phyloP scores from a whole-genome alignment of 176 grass and related monocot genomes.

The Oryza rufipogon region DNA sequence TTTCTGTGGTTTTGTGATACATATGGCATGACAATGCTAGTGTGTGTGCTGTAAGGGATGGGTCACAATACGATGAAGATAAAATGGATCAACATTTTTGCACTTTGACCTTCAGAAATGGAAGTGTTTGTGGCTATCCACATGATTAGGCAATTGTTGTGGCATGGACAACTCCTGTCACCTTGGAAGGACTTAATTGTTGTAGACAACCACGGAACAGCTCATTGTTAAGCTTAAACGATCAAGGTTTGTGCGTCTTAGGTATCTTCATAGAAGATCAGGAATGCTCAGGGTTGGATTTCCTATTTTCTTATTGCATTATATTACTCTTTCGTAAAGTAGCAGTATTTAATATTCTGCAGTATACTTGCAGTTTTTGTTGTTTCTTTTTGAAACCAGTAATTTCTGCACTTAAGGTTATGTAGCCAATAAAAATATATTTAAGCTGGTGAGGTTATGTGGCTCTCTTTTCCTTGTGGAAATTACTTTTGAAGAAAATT shows the following conservation, averaged over 20 bases:
- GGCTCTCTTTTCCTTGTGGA: constrained; percentile 13
- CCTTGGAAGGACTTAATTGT: constrained; percentile 19
- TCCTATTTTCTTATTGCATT: constrained; percentile 25
- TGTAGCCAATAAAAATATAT: constrained; percentile 10
- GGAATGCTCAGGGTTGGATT: background rate
- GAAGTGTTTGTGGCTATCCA: constrained; percentile 31
- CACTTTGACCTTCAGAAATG: constrained; percentile 40
- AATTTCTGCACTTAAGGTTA: constrained; percentile 5
- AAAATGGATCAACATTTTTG: constrained; percentile 48
- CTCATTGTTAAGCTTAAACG: constrained; percentile 1
- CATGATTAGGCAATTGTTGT: constrained; percentile 35
- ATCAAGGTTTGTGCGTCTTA: constrained; percentile 30
- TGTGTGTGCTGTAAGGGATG: constrained; percentile 40
- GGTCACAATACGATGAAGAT: constrained; percentile 27
- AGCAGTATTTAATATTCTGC: constrained; percentile 3
- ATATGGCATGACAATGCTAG: background rate
- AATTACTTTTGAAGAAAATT: constrained; percentile 18
- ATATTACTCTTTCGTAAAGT: constrained; percentile 8
- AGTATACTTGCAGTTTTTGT: background rate
- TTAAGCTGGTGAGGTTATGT: background rate
- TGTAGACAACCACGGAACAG: background rate
- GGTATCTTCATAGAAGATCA: constrained; percentile 32
- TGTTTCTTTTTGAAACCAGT: constrained; percentile 21
- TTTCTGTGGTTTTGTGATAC: background rate
- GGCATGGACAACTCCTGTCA: constrained; percentile 21